Evolutionary conservation across 371 early-diverging fungal genomes (phyloP), one percentile per base, ranked within the genome.

Genomic region (Apophysomyces elegans): DNA sequence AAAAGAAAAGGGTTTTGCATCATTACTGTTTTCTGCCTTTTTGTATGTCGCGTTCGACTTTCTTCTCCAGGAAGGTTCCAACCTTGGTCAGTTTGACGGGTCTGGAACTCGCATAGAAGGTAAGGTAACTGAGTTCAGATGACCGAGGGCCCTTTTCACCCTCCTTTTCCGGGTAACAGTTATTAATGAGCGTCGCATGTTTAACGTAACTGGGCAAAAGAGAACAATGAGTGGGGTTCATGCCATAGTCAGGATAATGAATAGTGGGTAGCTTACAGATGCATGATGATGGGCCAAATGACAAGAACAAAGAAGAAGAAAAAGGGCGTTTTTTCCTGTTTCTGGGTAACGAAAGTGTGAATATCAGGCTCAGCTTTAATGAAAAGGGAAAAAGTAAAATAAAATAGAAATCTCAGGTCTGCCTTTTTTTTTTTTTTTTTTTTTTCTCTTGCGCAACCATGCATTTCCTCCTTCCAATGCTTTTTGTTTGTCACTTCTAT

Each of bases 71-170:
- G 73, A 90, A 95, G 14, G 75, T 79, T 62, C 96, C 96, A 46
- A 96, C 95, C 69, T 97, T 97, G 62, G 93, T 86, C 32, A 96
- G 84, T 75, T 97, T 97, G 45, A 91, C 93, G 5, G 97, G 97
- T 72, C 95, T 90, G 59, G 93, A 90, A 47, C 88, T 86, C 35
- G 94, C 91, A 75, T 97, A 97, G 79, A 91, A 96, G 37, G 92
- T 85, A 39, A 97, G 83, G 67, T 93, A 92, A 18, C 96, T 95
- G 9, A 96, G 88, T 70, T 93, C 93, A 61, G 89, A 90, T 43
- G 92, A 86, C 69, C 87, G 88, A 43, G 98, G 92, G 5, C 87
- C 88, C n/a, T 86, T 86, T 61, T 91, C 95, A 11, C 90, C 93
- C 16, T 94, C 85, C 66, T 87, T 86, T 32, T 87, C 87, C 26